Evolutionary conservation across 1,284 basidiomycete species (phyloP).

Genomic region (Uromyces viciae-fabae): DNA sequence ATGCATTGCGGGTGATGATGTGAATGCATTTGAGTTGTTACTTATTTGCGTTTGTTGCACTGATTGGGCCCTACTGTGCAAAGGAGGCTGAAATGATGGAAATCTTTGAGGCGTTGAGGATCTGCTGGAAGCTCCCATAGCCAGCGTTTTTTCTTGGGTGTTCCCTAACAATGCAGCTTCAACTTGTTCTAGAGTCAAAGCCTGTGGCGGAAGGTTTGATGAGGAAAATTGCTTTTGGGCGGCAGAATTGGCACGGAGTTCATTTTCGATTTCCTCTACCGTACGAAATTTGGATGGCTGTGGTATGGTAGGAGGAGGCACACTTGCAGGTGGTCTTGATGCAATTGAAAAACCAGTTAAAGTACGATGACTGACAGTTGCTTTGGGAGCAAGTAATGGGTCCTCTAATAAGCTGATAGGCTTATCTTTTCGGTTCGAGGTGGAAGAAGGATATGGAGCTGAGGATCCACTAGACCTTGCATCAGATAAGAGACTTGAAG

Average conservation of each 20-base stretch:
- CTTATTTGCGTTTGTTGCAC: constrained; percentile 35
- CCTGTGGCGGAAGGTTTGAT: constrained; percentile 52
- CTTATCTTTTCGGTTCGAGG: neutral
- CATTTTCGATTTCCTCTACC: constrained; percentile 56
- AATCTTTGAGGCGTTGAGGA: constrained; percentile 24
- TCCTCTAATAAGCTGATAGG: constrained; percentile 38
- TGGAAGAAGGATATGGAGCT: constrained; percentile 1
- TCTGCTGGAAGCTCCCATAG: neutral
- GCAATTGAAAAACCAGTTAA: neutral
- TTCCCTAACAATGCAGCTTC: constrained; percentile 74
- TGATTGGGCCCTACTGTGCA: constrained; percentile 18
- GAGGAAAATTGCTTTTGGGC: constrained; percentile 49
- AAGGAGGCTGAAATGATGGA: neutral
- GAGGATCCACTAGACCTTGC: neutral
- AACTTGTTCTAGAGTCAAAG: constrained; percentile 82
- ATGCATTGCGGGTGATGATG: constrained; percentile 5
- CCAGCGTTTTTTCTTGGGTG: constrained; percentile 36
- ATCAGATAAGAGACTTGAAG: constrained; percentile 23
- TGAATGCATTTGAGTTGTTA: constrained; percentile 15
- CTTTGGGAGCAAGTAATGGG: constrained; percentile 37
- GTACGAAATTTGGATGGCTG: constrained; percentile 50
- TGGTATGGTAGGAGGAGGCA: constrained; percentile 2
- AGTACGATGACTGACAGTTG: constrained; percentile 3
- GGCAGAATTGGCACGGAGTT: constrained; percentile 55
- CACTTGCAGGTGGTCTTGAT: constrained; percentile 14